phyloP scores from a whole-genome alignment of 805 yeast genomes.

The Groenewaldozyma salmanticensis region DNA sequence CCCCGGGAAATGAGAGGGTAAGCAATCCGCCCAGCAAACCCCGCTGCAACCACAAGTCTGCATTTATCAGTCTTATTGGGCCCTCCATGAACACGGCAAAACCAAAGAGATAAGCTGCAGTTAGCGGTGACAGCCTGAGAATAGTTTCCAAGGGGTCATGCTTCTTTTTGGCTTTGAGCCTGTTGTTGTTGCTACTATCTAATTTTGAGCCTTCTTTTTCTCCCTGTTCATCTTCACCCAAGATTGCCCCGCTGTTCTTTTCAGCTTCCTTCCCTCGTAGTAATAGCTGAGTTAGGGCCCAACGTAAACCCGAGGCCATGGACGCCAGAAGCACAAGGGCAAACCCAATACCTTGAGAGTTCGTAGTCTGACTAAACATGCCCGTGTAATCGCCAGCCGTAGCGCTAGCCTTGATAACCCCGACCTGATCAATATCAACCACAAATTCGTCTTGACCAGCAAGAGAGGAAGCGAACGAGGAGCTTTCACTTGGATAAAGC shows the following conservation, averaged over 20 bases:
- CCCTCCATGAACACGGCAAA: conserved; percentile 69
- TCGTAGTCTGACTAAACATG: no score
- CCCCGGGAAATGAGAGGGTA: conserved; percentile 69
- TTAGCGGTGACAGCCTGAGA: conserved; percentile 73
- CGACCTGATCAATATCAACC: no score
- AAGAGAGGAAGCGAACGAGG: no score
- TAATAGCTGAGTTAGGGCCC: conserved; percentile 89
- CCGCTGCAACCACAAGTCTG: conserved; percentile 56
- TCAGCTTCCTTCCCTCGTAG: conserved; percentile 24
- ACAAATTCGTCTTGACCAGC: no score
- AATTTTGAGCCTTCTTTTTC: no score
- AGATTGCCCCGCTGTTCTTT: no score
- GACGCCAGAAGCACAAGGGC: conserved; percentile 67
- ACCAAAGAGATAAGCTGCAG: conserved; percentile 53
- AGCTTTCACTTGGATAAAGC: no score
- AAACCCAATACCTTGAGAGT: conserved; percentile 46
- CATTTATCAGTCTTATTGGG: conserved; percentile 37
- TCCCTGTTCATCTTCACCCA: no score
- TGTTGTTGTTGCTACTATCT: not conserved
- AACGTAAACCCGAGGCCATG: conserved; percentile 77
- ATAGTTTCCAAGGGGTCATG: conserved; percentile 73
- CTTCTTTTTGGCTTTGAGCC: conserved; percentile 7
- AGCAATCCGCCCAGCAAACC: conserved; percentile 48
- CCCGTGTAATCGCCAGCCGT: no score
- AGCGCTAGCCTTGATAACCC: no score